These are phyloP conservation scores for Allium cepa DNA, from an alignment of 106 monocot genomes.

Conservation along the genomic window DNA sequence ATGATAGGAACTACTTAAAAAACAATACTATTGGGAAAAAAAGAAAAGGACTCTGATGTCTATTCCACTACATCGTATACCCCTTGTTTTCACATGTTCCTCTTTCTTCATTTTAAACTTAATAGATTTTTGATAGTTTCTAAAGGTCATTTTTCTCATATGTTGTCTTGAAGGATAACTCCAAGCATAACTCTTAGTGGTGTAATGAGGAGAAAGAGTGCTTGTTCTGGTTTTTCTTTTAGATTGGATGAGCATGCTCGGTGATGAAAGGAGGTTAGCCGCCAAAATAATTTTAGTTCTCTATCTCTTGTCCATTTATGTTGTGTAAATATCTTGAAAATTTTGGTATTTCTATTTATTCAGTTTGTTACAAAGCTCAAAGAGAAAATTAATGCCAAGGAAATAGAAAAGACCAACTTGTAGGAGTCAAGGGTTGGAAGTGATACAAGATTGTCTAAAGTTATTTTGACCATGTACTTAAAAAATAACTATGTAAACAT, in stretches of 20 bases:
- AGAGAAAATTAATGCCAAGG: conserved; percentile 83
- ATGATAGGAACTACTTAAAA: conserved; percentile 5
- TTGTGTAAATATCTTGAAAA: background rate
- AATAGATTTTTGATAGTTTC: background rate
- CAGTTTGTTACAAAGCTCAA: conserved; percentile 88
- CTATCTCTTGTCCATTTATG: background rate
- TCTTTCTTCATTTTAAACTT: background rate
- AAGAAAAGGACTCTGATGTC: conserved; percentile 21
- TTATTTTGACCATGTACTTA: background rate
- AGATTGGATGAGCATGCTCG: conserved; percentile 84
- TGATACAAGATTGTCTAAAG: background rate
- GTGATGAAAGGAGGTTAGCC: conserved; percentile 75
- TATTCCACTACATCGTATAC: conserved; percentile 36
- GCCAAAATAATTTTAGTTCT: background rate
- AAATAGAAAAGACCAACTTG: conserved; percentile 71
- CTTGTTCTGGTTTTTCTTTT: conserved; percentile 51
- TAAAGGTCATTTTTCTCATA: background rate
- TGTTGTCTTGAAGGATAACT: background rate
- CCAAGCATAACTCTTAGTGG: conserved; percentile 19
- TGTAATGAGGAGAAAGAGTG: conserved; percentile 20
- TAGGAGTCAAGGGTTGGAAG: conserved; percentile 74
- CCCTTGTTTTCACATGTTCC: background rate
- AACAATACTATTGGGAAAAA: conserved; percentile 12
- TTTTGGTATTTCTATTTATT: background rate
- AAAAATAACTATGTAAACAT: background rate